phyloP scores from a whole-genome alignment of 2,329 filamentous ascomycete species.

The Huntiella abstrusa region DNA sequence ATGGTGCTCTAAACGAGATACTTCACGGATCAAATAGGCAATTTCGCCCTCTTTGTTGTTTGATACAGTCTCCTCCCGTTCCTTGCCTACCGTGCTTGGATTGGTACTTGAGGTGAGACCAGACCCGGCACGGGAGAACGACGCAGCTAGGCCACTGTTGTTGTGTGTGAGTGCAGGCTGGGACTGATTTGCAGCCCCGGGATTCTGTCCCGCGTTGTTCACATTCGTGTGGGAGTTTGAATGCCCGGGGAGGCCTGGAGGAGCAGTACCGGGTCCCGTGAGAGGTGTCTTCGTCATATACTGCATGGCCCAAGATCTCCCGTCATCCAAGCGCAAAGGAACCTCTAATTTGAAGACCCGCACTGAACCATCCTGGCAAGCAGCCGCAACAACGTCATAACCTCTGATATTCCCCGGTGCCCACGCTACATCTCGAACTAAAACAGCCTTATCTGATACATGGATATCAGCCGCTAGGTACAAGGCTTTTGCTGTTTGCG shows the following conservation, averaged over 20 bases:
- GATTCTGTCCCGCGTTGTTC: conserved; percentile 13
- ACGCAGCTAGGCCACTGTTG: conserved; percentile 2
- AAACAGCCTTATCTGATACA: conserved; percentile 33
- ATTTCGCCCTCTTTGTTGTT: conserved; percentile 45
- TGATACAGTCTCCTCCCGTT: not conserved
- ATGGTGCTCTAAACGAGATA: conserved; percentile 48
- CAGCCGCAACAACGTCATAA: conserved; percentile 78
- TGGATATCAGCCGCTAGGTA: conserved; percentile 46
- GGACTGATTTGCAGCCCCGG: conserved; percentile 18
- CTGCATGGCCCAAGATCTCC: conserved; percentile 31
- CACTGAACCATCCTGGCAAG: conserved; percentile 78
- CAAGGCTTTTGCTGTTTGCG: conserved; percentile 51
- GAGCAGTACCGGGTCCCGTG: too few relatives aligned
- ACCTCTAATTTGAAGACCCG: conserved; percentile 72
- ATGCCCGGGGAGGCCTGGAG: too few relatives aligned
- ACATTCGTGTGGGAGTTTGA: conserved; percentile 9
- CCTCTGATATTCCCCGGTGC: conserved; percentile 78
- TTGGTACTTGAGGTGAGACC: not conserved
- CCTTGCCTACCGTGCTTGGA: too few relatives aligned
- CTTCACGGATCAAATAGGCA: conserved; percentile 40
- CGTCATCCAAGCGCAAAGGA: conserved; percentile 24
- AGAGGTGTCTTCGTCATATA: conserved; percentile 9
- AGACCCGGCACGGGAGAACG: conserved; percentile 12
- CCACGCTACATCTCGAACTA: conserved; percentile 83
- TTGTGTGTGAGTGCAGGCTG: conserved; percentile 13